Evolutionary conservation across 352 stramenopile genomes (phyloP).

Genomic region (Nothophytophthora sp.): DNA sequence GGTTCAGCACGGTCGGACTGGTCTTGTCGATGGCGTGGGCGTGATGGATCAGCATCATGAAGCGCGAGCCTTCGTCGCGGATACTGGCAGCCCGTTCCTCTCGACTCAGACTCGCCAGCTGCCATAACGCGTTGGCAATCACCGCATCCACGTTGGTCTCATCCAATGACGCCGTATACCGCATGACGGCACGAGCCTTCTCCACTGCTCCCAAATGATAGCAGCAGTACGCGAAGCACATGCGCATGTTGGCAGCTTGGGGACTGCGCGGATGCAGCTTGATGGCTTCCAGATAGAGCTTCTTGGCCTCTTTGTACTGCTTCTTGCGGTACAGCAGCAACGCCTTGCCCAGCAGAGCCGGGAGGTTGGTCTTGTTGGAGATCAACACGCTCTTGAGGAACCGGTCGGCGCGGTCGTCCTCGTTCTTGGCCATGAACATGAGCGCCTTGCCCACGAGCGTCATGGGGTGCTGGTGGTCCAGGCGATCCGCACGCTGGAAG

Average conservation of each 20-base stretch:
- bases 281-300: conserved; percentile 95
- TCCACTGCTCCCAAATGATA: conserved; percentile 93
- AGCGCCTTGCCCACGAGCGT: conserved; percentile 91
- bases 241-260: conserved; percentile 91
- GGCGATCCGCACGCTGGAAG: conserved; percentile 86
- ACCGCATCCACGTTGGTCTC: conserved; percentile 95
- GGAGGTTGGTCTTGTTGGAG: conserved; percentile 86
- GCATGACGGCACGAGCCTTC: conserved; percentile 85
- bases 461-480: conserved; percentile 90
- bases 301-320: conserved; percentile 90
- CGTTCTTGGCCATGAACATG: conserved; percentile 93
- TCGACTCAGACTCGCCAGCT: conserved; percentile 78
- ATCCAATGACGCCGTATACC: conserved; percentile 80
- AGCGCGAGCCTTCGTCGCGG: conserved; percentile 86
- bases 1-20: conserved; percentile 94
- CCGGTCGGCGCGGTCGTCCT: conserved; percentile 89
- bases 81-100: conserved; percentile 79
- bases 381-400: conserved; percentile 93
- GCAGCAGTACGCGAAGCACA: conserved; percentile 96
- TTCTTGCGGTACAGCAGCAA: conserved; percentile 89
- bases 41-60: conserved; percentile 92
- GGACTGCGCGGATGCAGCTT: conserved; percentile 91
- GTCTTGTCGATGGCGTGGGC: conserved; percentile 89
- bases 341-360: conserved; percentile 84
- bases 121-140: conserved; percentile 93